These are phyloP conservation scores for Ambrosiella beaveri DNA, from an alignment of 2,329 filamentous ascomycete species.

Conservation along the genomic window DNA sequence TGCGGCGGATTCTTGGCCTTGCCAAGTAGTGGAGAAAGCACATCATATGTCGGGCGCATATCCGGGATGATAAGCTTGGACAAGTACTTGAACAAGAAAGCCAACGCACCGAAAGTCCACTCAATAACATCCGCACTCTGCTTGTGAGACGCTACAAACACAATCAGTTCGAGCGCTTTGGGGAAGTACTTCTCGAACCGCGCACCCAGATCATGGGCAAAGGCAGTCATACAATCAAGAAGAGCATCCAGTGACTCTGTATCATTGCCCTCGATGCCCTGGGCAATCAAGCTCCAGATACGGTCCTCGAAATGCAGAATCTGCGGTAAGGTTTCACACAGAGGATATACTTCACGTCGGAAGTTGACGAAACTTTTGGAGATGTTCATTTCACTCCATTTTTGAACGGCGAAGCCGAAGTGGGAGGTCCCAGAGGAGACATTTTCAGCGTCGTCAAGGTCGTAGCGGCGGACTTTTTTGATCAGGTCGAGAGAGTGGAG, in stretches of 20 bases:
- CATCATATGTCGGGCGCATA: conserved; percentile 64
- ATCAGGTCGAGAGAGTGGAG: conserved; percentile 82
- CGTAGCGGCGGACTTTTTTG: conserved; percentile 70
- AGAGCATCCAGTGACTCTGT: conserved; percentile 70
- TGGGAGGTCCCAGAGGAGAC: conserved; percentile 66
- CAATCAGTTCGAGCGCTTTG: conserved; percentile 55
- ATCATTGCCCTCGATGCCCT: conserved; percentile 63
- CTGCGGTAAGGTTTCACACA: conserved; percentile 81
- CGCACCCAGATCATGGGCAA: conserved; percentile 81
- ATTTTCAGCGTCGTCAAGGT: conserved; percentile 58
- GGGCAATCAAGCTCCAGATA: conserved; percentile 61
- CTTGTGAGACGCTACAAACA: conserved; percentile 59
- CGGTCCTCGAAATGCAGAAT: conserved; percentile 78
- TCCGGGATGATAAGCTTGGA: conserved; percentile 75
- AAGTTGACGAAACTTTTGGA: conserved; percentile 68
- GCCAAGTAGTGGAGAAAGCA: conserved; percentile 71
- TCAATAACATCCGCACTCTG: conserved; percentile 81
- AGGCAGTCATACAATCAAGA: conserved; percentile 72
- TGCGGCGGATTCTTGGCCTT: conserved; percentile 68
- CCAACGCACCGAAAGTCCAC: conserved; percentile 87
- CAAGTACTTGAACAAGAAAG: conserved; percentile 95
- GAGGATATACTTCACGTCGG: conserved; percentile 51
- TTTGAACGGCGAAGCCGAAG: conserved; percentile 63
- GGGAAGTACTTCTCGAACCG: conserved; percentile 82
- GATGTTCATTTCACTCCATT: conserved; percentile 85